These are phyloP conservation scores for Penicillium tannophilum DNA, from an alignment of 495 filamentous ascomycete genomes.

Conservation along the genomic window DNA sequence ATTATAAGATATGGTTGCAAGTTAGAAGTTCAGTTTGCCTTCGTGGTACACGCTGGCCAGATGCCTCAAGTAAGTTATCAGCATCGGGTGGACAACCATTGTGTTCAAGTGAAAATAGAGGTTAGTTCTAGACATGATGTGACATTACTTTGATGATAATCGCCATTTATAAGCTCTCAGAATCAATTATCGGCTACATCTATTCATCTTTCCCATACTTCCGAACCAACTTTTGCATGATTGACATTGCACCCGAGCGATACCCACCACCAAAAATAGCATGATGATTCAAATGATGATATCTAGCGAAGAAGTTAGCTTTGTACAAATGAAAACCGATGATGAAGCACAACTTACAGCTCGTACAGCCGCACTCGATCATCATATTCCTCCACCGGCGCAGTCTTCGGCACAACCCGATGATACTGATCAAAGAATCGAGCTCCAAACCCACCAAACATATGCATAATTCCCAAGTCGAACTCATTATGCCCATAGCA, in stretches of 20 bases:
- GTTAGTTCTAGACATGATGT: too few species aligned
- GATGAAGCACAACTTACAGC: conserved; percentile 59
- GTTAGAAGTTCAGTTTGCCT: too few species aligned
- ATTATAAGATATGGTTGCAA: too few species aligned
- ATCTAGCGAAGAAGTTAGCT: conserved; percentile 46
- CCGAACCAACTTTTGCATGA: conserved; percentile 67
- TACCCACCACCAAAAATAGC: conserved; percentile 83
- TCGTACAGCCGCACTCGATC: conserved; percentile 82
- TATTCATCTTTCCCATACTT: conserved; percentile 57
- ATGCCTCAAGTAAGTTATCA: too few species aligned
- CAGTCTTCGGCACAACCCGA: conserved; percentile 69
- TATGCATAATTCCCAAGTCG: conserved; percentile 90
- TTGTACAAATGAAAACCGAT: background rate
- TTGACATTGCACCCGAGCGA: conserved; percentile 67
- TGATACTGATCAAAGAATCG: conserved; percentile 78
- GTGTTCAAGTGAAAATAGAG: too few species aligned
- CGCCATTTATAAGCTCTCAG: too few species aligned
- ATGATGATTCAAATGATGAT: conserved; percentile 90
- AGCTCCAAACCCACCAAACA: conserved; percentile 89
- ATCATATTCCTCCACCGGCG: conserved; percentile 82
- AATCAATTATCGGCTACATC: too few species aligned
- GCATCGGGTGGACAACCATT: too few species aligned
- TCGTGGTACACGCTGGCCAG: too few species aligned
- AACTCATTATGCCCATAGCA: conserved; percentile 88
- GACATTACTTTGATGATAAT: too few species aligned